A percentile compares a stretch with the other conserved stretches of the same genome.
Conservation (phyloP, 306 rosid genomes). For the Senna tora region DNA sequence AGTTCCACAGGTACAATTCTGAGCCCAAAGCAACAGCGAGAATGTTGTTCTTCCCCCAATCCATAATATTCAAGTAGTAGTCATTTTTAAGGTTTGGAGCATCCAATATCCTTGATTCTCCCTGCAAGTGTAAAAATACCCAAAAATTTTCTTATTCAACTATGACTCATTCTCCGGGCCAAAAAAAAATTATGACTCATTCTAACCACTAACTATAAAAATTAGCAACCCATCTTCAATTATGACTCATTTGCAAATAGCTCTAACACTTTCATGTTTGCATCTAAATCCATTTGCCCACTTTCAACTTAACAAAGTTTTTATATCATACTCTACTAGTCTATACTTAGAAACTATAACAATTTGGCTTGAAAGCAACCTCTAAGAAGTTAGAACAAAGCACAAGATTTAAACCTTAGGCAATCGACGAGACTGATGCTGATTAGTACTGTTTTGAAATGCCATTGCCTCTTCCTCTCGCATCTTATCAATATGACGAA, state of each 20-base stretch:
- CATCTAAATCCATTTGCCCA: no score
- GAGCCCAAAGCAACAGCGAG: constrained; percentile 66
- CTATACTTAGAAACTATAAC: no score
- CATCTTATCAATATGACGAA: constrained; percentile 64
- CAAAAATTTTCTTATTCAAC: neutral
- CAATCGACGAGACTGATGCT: constrained; percentile 42
- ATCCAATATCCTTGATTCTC: constrained; percentile 64
- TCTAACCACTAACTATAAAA: no score
- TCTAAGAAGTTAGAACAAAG: neutral
- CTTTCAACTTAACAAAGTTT: no score
- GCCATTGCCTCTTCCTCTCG: constrained; percentile 53
- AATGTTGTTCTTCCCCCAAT: constrained; percentile 73
- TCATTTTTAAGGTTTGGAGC: constrained; percentile 73
- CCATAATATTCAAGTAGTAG: constrained; percentile 64
- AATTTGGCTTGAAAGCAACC: no score
- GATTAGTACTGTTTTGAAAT: constrained; percentile 40
- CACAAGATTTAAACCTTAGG: constrained; percentile 55
- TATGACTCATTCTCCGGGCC: no score
- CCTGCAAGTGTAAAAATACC: constrained; percentile 42
- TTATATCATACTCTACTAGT: no score
- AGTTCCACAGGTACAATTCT: constrained; percentile 70
- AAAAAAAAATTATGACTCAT: no score
- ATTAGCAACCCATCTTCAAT: no score
- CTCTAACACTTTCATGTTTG: no score
- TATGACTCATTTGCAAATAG: no score